Percentiles rank a stretch among this genome's conserved stretches.
Conservation (phyloP, 208 protist species). For the Crithidia brevicula region DNA sequence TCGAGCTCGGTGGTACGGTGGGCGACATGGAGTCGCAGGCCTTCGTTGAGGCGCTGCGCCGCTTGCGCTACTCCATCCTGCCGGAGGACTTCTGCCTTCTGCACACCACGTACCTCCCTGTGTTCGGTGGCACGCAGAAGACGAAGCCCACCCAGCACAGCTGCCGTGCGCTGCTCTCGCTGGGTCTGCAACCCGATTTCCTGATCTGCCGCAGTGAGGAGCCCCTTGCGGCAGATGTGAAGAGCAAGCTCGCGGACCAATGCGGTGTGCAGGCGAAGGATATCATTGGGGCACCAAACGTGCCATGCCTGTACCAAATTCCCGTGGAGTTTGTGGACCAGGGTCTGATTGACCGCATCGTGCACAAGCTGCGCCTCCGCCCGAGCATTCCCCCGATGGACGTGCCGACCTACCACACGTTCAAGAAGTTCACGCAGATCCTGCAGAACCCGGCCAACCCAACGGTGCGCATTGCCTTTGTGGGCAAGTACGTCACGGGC, state of each 20-base stretch:
- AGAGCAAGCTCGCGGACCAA: conserved; percentile 96
- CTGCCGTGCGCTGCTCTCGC: conserved; percentile 94
- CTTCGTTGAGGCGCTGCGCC: conserved; percentile 98
- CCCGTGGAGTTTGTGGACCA: conserved; percentile 94
- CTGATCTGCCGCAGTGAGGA: conserved; percentile 97
- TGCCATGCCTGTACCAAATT: conserved; percentile 96
- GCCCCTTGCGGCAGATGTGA: conserved; percentile 76
- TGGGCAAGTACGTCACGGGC: conserved; percentile 98
- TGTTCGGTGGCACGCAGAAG: conserved; percentile 98
- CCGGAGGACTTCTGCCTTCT: conserved; percentile 89
- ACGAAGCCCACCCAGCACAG: conserved; percentile 99
- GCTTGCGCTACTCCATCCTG: conserved; percentile 82
- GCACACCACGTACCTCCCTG: conserved; percentile 90
- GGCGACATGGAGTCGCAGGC: conserved; percentile 99
- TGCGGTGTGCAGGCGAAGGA: conserved; percentile 95
- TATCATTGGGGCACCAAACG: conserved; percentile 97
- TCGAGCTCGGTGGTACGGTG: conserved; percentile 98
- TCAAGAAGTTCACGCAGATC: conserved; percentile 72
- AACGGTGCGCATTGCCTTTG: conserved; percentile 96
- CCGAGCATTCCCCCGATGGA: conserved; percentile 42
- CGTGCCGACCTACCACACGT: conserved; percentile 81
- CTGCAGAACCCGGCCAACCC: conserved; percentile 78
- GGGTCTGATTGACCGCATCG: conserved; percentile 74
- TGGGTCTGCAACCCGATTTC: conserved; percentile 98
- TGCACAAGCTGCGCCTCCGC: conserved; percentile 81